These are phyloP conservation scores for Rhododendron vialii DNA, from an alignment of 148 eudicot species.

Conservation along the genomic window DNA sequence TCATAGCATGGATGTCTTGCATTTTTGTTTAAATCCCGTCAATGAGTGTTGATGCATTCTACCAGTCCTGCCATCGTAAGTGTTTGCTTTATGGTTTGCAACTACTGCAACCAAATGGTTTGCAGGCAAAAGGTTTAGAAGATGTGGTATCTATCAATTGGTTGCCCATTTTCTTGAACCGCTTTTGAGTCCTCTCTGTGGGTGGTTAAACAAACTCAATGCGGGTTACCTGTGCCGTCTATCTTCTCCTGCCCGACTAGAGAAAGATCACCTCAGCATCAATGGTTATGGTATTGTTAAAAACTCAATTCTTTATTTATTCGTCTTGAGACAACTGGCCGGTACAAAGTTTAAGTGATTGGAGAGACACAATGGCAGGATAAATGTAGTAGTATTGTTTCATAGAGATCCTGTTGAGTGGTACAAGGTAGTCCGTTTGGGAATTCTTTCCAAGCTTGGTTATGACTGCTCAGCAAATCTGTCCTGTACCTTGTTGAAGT, in stretches of 20 bases:
- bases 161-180: slow-evolving; percentile 1
- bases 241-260: background rate
- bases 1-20: background rate
- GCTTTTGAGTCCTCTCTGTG: background rate
- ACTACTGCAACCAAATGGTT: background rate
- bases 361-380: background rate
- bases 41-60: slow-evolving; percentile 6
- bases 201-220: background rate
- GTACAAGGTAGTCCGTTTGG: background rate
- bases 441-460: background rate
- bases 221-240: background rate
- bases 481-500: background rate
- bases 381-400: background rate
- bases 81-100: background rate
- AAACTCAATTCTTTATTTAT: background rate
- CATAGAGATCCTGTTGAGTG: background rate
- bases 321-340: background rate
- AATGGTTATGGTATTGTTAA: background rate
- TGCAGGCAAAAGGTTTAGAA: background rate
- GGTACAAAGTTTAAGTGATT: background rate
- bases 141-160: background rate
- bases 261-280: background rate
- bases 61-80: background rate
- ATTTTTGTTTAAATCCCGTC: background rate
- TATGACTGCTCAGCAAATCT: background rate